Evolutionary conservation across 2,329 filamentous ascomycete species (phyloP), one percentile per base, ranked within the genome.

Genomic region (Xylaria sp.): DNA sequence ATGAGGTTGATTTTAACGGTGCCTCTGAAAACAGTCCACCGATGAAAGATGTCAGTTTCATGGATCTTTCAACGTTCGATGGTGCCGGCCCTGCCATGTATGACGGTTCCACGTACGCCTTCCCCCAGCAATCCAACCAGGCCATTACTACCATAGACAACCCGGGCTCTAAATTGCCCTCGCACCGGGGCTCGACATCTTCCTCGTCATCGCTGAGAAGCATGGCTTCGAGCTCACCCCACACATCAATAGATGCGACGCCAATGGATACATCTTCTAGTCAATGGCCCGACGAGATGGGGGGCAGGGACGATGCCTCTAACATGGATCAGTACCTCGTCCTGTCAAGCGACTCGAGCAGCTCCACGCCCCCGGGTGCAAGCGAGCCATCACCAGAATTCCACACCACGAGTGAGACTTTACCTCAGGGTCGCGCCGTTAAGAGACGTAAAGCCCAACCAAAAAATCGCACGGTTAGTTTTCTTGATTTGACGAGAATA

Each of bases 261-360:
- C 72, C 75, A 66, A 73, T 74, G 39, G 76, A 76, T 51, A 71
- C 72, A 3, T 67, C 71, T 43, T 61, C 72, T 55, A 9, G 36
- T 13, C 46, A 62, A 31, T 76, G 73, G 56, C n/a, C 71, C 20
- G 74, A 73, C 41, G 67, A 73, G 64, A 66, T 64, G 2, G 20
- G 51, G 8, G 65, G 57, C 48, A 64, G 68, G 54, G 62, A 71
- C 31, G 76, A 74, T 51, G 68, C 71, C 52, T 75, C 73, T 55
- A 64, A 64, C 28, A 59, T 75, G 69, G 73, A 75, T 31, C 81
- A 81, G 72, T 82, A 82, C 61, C 88, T 89, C 72, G 86, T 89
- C 71, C 90, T 90, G 75, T 85, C 86, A 18, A 88, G 86, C 73
- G 85, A 85, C 9, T 85, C 86, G 1, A 88, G 84, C 72, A 91